Evolutionary conservation across 2,329 filamentous ascomycete species (phyloP).

Genomic region (Colletotrichum endophyticum): DNA sequence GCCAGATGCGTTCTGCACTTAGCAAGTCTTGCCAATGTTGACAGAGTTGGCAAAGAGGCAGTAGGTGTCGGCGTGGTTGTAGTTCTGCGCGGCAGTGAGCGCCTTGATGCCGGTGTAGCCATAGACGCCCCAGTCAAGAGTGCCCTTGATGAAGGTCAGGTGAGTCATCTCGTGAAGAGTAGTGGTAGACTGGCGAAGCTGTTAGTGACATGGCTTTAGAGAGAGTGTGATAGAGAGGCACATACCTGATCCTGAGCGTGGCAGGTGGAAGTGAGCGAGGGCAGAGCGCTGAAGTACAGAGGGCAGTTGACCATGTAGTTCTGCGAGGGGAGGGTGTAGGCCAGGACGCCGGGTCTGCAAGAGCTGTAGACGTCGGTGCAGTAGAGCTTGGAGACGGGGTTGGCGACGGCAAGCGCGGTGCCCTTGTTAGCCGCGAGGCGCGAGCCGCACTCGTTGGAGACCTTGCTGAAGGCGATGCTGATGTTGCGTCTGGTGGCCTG

Average conservation of each 20-base stretch:
- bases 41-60: constrained; percentile 22
- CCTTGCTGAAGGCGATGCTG: constrained; percentile 49
- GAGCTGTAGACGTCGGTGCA: constrained; percentile 62
- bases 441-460: constrained; percentile 62
- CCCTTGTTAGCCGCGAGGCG: constrained; percentile 40
- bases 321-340: constrained; percentile 62
- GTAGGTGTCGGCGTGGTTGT: constrained; percentile 24
- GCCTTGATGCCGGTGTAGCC: constrained; percentile 18
- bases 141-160: constrained; percentile 59
- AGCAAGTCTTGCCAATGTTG: constrained; percentile 3
- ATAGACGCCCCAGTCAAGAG: constrained; percentile 31
- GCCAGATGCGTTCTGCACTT: neutral
- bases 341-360: constrained; percentile 57
- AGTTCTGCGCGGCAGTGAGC: constrained; percentile 7
- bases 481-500: constrained; percentile 45
- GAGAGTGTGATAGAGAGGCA: constrained; percentile 44
- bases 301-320: constrained; percentile 67
- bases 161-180: constrained; percentile 72
- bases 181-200: constrained; percentile 68
- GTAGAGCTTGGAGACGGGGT: constrained; percentile 53
- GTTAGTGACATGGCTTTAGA: constrained; percentile 27
- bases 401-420: neutral
- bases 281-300: constrained; percentile 61
- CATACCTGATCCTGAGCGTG: constrained; percentile 51
- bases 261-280: constrained; percentile 54